Conservation (phyloP, 768 basidiomycete species). For the Heimioporus sp. region DNA sequence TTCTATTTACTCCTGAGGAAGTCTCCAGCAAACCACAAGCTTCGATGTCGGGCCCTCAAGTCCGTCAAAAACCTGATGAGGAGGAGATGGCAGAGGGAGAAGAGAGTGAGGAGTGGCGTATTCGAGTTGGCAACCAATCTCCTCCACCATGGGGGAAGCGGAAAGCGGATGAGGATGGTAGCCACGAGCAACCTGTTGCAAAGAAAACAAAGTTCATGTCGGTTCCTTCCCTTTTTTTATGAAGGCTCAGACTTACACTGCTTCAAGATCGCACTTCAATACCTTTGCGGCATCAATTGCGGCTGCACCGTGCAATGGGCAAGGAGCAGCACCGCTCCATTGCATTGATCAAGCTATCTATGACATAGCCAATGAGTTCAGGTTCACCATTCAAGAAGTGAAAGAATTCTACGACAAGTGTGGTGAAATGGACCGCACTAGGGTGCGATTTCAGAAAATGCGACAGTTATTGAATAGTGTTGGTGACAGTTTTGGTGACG, state of each 20-base stretch:
- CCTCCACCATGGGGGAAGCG: conserved; percentile 73
- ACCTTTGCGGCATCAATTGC: conserved; percentile 3
- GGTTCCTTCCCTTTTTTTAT: conserved; percentile 10
- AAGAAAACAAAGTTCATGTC: conserved; percentile 49
- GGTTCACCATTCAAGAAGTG: conserved; percentile 76
- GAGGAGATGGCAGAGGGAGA: conserved; percentile 65
- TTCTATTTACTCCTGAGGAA: conserved; percentile 25
- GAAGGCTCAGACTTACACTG: neutral
- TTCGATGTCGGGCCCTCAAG: conserved; percentile 17
- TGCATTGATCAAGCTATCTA: conserved; percentile 63
- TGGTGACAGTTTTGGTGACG: conserved; percentile 17
- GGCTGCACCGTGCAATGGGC: conserved; percentile 6
- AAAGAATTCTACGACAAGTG: conserved; percentile 74
- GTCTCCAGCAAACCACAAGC: conserved; percentile 27
- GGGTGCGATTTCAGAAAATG: conserved; percentile 65
- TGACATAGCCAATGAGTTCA: conserved; percentile 65
- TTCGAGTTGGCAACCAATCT: conserved; percentile 59
- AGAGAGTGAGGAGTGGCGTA: conserved; percentile 62
- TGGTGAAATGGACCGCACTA: conserved; percentile 68
- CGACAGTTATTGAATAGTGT: conserved; percentile 42
- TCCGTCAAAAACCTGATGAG: conserved; percentile 49
- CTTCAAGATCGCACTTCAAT: conserved; percentile 1
- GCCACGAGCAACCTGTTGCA: conserved; percentile 20
- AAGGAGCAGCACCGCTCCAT: conserved; percentile 38
- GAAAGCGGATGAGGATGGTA: conserved; percentile 41